Evolutionary conservation across 225 moss, liverwort and hornwort species (phyloP), one percentile per base, ranked within the genome.

Genomic region (Thuidium tamariscinum): DNA sequence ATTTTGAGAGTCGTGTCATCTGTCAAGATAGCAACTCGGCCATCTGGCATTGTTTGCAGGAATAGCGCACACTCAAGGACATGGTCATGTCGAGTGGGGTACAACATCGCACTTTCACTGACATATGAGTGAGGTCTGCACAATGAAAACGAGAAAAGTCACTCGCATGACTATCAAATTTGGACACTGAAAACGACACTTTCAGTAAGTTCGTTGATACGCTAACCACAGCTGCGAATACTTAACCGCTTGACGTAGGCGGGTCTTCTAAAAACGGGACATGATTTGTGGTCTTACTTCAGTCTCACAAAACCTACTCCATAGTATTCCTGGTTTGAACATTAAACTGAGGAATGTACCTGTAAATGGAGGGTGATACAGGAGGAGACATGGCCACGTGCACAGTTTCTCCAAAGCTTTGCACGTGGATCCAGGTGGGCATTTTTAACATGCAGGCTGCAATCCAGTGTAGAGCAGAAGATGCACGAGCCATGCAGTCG

Each of bases 351-450:
- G 21, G 55, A 61, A 44, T 19, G 16, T 83, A 90, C 93, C 93
- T 88, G 67, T 88, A 83, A n/a, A 83, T 76, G 20, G 85, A 90
- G 42, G 96, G 94, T 73, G 96, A 96, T 23, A 92, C 87, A 60
- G 95, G 93, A 54, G 97, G 94, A 84, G 94, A 96, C 39, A 84
- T 89, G 54, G 81, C 87, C 39, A 93, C 91, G 48, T 95, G 94
- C 74, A 92, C 86, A 57, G 92, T 94, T 74, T 98, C 96, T 60
- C 89, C 89, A 67, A 89, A 91, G 85, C 90, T 98, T 83, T 96
- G 98, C n/a, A 98, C 97, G 89, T 96, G 95, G 72, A 97, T 96
- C 98, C 98, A 98, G 46, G 64, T 86, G 27, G 95, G 93, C 25
- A 86, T 87, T 84, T 87, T 94, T 54, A 86, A 71, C 98, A 97